Evolutionary conservation across 805 yeast genomes (phyloP), one percentile per base, ranked within the genome.

Genomic region (Starmerella davenportii): DNA sequence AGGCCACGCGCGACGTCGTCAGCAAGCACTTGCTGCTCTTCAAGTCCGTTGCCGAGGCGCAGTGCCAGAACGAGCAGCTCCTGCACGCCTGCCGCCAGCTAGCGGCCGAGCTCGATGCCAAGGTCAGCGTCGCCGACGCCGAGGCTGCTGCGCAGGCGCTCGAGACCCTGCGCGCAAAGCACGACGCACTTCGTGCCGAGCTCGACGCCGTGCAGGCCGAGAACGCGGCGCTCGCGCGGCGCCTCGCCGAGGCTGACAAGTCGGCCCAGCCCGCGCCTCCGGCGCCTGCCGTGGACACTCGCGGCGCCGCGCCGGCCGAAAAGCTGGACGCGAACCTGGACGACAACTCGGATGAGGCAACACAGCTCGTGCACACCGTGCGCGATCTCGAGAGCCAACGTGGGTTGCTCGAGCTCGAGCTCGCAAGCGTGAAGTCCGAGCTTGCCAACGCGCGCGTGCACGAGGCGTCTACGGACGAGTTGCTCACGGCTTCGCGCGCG

Each of bases 11-110:
- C 3, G 31, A 36, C 4, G 24, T 84, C 29, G 80, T 87, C 19
- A 64, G 82, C 8, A 77, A 78, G 39, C 65, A 93, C 42, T 61
- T 90, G 31, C 74, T 81, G 1, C 68, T 72, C 7, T 87, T 85
- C 58, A 69, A 66, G 32, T 69, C 68, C 50, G 66, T 79, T 13
- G 61, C 66, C 11, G 92, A 79, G 36, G 60, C 87, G 37, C 79
- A 81, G 49, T 60, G 67, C 37, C 79, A 74, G 55, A 87, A 87
- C 52, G 72, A 75, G 46, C 79, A 81, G 38, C 63, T 87, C 21
- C 58, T 84, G 27, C 60, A 64, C 28, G 71, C 79, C 2, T 72
- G 79, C 1, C 68, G 96, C 44, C 70, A 70, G 37, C 61, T 87
- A 15, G 92, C 87, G 9, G 63, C 67, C 30, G 72, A 74, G 50